phyloP scores from a whole-genome alignment of 2,329 filamentous ascomycete genomes.

The Fusarium agapanthi region DNA sequence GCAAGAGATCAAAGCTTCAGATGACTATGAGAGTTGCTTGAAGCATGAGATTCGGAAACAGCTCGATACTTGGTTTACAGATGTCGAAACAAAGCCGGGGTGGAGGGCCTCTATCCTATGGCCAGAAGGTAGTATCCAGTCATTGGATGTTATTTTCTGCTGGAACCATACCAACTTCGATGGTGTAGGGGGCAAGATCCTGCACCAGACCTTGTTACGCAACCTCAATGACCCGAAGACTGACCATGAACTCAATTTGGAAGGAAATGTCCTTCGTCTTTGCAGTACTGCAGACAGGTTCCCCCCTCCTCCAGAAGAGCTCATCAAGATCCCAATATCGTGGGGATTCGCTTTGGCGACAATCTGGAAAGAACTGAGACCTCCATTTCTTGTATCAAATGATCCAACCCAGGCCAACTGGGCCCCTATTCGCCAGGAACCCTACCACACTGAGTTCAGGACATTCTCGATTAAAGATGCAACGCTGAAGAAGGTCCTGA shows the following conservation, averaged over 20 bases:
- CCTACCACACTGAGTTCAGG: slow-evolving; percentile 32
- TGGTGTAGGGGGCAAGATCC: slow-evolving; percentile 44
- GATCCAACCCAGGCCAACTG: slow-evolving; percentile 29
- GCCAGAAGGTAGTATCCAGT: background rate
- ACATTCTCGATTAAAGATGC: slow-evolving; percentile 28
- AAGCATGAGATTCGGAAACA: slow-evolving; percentile 9
- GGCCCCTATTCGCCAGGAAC: slow-evolving; percentile 34
- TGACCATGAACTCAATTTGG: background rate
- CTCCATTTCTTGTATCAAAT: slow-evolving; percentile 16
- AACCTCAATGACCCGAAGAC: slow-evolving; percentile 34
- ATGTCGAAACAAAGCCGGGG: slow-evolving; percentile 36
- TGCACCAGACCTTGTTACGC: slow-evolving; percentile 43
- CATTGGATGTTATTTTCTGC: slow-evolving; percentile 41
- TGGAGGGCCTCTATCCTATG: slow-evolving; percentile 40
- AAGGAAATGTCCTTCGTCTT: slow-evolving; percentile 3
- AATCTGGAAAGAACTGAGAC: slow-evolving; percentile 29
- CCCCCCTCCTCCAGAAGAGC: slow-evolving; percentile 38
- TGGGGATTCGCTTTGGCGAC: slow-evolving; percentile 25
- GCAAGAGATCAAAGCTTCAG: slow-evolving; percentile 2
- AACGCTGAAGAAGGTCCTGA: slow-evolving; percentile 29
- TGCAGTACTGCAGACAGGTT: slow-evolving; percentile 14
- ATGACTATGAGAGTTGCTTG: slow-evolving; percentile 1
- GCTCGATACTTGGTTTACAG: slow-evolving; percentile 30
- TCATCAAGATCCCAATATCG: slow-evolving; percentile 33
- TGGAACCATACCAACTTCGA: slow-evolving; percentile 43